phyloP scores from a whole-genome alignment of 805 yeast species.

The Wickerhamomyces alni region DNA sequence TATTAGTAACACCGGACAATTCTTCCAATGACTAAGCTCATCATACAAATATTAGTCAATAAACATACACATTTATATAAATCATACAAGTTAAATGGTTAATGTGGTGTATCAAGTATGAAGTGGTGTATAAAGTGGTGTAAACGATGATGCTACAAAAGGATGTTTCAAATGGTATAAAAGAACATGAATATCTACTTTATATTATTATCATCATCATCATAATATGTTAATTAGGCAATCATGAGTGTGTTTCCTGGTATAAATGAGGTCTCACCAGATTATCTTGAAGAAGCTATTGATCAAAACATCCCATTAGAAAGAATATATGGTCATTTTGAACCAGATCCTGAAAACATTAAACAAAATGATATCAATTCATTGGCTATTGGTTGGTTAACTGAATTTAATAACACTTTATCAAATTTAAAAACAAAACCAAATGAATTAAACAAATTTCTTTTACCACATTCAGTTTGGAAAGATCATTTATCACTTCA shows the following conservation, averaged over 20 bases:
- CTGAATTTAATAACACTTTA: conserved; percentile 24
- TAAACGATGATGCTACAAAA: too few relatives aligned
- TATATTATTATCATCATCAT: too few relatives aligned
- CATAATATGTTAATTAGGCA: too few relatives aligned
- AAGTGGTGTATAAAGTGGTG: too few relatives aligned
- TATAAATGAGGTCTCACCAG: conserved; percentile 22
- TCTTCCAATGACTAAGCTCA: too few relatives aligned
- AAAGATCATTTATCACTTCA: conserved; percentile 31
- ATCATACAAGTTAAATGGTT: too few relatives aligned
- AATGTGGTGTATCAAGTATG: too few relatives aligned
- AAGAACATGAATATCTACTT: too few relatives aligned
- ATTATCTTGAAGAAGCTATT: conserved; percentile 17
- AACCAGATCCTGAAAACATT: conserved; percentile 23
- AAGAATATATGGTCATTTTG: conserved; percentile 22
- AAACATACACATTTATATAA: too few relatives aligned
- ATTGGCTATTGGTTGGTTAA: conserved; percentile 26
- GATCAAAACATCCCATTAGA: conserved; percentile 24
- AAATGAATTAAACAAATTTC: conserved; percentile 17
- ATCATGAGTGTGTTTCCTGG: conserved; percentile 17
- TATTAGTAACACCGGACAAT: too few relatives aligned
- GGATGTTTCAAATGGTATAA: too few relatives aligned
- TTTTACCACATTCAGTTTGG: conserved; percentile 29
- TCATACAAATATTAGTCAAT: too few relatives aligned
- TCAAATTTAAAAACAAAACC: conserved; percentile 8
- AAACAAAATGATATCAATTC: conserved; percentile 20